Conservation (phyloP, 169 alveolate genomes). For the Plasmodium chabaudi region DNA sequence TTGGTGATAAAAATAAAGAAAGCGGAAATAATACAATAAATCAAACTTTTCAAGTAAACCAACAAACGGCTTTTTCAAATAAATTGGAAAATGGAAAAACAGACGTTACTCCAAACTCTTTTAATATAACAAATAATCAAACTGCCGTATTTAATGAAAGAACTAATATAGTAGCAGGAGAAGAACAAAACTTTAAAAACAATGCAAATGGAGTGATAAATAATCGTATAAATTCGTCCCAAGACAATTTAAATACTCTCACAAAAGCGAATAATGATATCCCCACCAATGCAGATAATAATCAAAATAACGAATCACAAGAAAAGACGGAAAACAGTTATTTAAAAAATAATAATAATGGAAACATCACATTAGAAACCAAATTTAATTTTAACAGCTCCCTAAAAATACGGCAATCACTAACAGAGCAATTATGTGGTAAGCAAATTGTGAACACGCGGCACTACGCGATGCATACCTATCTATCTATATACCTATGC, state of each 20-base stretch:
- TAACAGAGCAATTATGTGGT: conserved; percentile 77
- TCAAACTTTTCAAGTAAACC: background rate
- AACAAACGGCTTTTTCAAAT: conserved; percentile 5
- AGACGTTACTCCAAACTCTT: background rate
- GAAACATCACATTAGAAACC: conserved; percentile 48
- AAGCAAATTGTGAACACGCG: background rate
- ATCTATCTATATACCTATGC: background rate
- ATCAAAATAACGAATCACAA: conserved; percentile 16
- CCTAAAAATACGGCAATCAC: conserved; percentile 51
- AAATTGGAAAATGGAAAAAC: conserved; percentile 27
- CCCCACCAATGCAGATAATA: conserved; percentile 11
- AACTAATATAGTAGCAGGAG: conserved; percentile 8
- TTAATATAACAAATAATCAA: conserved; percentile 16
- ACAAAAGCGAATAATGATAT: background rate
- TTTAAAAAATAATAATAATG: conserved; percentile 44
- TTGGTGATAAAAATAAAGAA: conserved; percentile 9
- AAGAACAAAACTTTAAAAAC: conserved; percentile 1
- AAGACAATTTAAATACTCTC: conserved; percentile 8
- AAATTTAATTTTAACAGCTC: conserved; percentile 71
- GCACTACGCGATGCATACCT: background rate
- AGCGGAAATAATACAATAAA: conserved; percentile 15
- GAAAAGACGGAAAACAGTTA: conserved; percentile 17
- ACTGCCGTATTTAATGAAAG: conserved; percentile 3
- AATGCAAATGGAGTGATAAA: background rate
- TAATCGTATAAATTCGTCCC: background rate